Base-by-base conservation (phyloP, 1,284 basidiomycete species). In the Uromyces viciae-fabae region DNA sequence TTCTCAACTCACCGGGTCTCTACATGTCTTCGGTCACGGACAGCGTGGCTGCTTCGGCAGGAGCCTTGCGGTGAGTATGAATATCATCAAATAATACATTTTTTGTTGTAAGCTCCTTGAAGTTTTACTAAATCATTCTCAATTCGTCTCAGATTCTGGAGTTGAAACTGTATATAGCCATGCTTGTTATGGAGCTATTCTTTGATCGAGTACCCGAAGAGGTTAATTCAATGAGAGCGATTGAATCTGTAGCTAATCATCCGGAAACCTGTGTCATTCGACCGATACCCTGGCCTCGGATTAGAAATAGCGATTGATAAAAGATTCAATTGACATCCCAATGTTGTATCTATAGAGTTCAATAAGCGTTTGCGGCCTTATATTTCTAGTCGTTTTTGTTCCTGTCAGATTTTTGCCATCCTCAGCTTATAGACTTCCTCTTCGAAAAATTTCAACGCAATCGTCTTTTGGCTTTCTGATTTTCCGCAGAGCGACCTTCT, bases 221-320 rank as follows among this genome's bases (percentile, higher is more conserved):
- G 22, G 46, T 54, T 22, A 56, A 78, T 69, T 66, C 75, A 1
- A 68, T 78, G 60, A 52, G 69, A 43, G 52, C 62, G 36, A 56
- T 78, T n/a, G 75, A 78, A n/a, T 38, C 54, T 22, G 75, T 78
- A 22, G 75, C 75, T 7, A 78, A 78, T 69, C 75, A 78, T 66
- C 75, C 75, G 31, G 43, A 66, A 66, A 54, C 75, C 25, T 78
- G 75, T 31, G 75, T 78, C 15, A 56, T 78, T 56, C 75, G 75
- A 14, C 75, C 75, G 14, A 52, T 46, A 68, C 64, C 52, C n/a
- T 78, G 75, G 75, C 22, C 58, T n/a, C 42, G 64, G 28, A 46
- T 76, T 28, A 31, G 22, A 25, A 42, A 69, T 17, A 25, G n/a
- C 40, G 25, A 42, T 4, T 68, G 31, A 68, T 68, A 19, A 46